phyloP scores from a whole-genome alignment of 2,329 filamentous ascomycete genomes.

The Aspergillus aculeatus region DNA sequence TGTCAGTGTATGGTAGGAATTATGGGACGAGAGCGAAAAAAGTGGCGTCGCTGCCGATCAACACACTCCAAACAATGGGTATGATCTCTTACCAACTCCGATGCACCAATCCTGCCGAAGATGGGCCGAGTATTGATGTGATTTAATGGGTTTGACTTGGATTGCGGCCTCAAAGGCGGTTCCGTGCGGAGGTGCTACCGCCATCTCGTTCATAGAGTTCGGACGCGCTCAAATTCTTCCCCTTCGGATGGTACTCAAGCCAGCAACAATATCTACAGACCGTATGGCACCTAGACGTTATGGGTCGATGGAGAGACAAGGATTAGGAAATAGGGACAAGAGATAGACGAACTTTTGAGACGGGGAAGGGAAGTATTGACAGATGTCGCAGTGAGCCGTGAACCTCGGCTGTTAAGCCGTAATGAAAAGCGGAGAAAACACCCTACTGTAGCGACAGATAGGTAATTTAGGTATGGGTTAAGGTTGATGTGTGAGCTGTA shows the following conservation, averaged over 20 bases:
- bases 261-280: background rate
- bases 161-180: conserved; percentile 40
- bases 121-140: conserved; percentile 58
- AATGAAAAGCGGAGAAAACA: too few relatives aligned
- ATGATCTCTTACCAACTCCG: conserved; percentile 54
- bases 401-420: too few relatives aligned
- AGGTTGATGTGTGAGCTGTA: too few relatives aligned
- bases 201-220: background rate
- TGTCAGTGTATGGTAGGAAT: conserved; percentile 2
- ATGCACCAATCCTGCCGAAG: conserved; percentile 64
- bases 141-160: conserved; percentile 37
- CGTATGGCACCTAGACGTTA: background rate
- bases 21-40: background rate
- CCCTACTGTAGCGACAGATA: too few relatives aligned
- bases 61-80: background rate
- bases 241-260: background rate
- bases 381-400: too few relatives aligned
- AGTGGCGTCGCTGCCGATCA: background rate
- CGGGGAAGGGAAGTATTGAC: too few relatives aligned
- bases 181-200: conserved; percentile 21
- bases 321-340: background rate
- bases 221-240: background rate
- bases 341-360: background rate
- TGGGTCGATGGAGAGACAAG: too few relatives aligned
- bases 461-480: too few relatives aligned